Conservation (phyloP, 1,284 basidiomycete genomes). For the Rhodotorula sp. region DNA sequence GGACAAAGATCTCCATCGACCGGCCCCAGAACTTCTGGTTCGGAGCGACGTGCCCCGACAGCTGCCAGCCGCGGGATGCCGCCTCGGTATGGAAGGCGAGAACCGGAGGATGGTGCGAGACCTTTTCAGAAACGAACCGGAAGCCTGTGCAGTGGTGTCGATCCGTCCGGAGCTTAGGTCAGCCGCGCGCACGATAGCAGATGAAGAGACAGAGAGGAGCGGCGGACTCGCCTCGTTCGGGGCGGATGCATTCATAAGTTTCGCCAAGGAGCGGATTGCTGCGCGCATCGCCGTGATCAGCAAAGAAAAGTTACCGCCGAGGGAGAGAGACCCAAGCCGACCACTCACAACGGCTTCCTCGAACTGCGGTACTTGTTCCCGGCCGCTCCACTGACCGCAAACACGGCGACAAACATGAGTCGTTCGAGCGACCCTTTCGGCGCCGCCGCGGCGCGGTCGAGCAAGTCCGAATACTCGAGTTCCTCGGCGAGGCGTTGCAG, state of each 20-base stretch:
- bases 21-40: conserved; percentile 84
- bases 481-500: conserved; percentile 73
- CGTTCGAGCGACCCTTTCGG: conserved; percentile 66
- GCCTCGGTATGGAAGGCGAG: conserved; percentile 75
- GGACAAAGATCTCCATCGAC: conserved; percentile 41
- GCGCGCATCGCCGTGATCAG: conserved; percentile 4
- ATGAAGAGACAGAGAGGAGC: background rate
- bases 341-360: conserved; percentile 77
- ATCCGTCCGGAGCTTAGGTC: too few species aligned
- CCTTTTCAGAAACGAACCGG: conserved; percentile 82
- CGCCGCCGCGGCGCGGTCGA: conserved; percentile 59
- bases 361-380: conserved; percentile 72
- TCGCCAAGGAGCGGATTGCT: conserved; percentile 86
- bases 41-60: conserved; percentile 63
- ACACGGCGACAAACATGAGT: conserved; percentile 74
- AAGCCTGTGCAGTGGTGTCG: conserved; percentile 42
- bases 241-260: conserved; percentile 77
- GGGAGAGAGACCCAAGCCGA: background rate
- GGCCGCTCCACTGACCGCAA: conserved; percentile 71
- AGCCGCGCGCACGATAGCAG: conserved; percentile 39
- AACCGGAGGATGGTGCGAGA: conserved; percentile 73
- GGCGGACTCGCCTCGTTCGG: conserved; percentile 46
- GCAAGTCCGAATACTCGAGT: conserved; percentile 70
- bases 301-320: fast-evolving
- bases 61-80: conserved; percentile 60